phyloP scores from a whole-genome alignment of 805 yeast species.

The Scheffersomyces lignosus region DNA sequence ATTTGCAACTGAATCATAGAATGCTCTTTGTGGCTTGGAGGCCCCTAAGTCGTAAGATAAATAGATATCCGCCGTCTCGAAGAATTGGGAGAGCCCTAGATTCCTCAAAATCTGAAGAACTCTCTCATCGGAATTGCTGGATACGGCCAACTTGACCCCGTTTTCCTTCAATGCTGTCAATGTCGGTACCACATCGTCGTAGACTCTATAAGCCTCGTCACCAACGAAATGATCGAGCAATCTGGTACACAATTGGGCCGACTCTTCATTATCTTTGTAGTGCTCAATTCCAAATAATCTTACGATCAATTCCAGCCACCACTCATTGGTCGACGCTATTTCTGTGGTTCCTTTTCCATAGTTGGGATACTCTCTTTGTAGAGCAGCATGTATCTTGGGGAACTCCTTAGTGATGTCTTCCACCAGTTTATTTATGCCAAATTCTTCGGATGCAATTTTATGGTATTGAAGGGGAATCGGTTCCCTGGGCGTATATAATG shows the following conservation, averaged over 20 bases:
- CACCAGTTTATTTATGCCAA: slow-evolving; percentile 38
- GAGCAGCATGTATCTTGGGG: slow-evolving; percentile 31
- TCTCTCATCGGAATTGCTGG: slow-evolving; percentile 65
- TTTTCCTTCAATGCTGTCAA: slow-evolving; percentile 30
- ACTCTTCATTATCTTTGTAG: slow-evolving; percentile 13
- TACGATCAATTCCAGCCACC: slow-evolving; percentile 61
- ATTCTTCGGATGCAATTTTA: slow-evolving; percentile 40
- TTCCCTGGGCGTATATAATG: slow-evolving; percentile 56
- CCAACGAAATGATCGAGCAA: slow-evolving; percentile 51
- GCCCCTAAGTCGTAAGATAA: slow-evolving; percentile 58
- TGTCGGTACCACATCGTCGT: slow-evolving; percentile 53
- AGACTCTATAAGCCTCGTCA: slow-evolving; percentile 51
- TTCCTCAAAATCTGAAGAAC: slow-evolving; percentile 46
- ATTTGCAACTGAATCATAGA: slow-evolving; percentile 41
- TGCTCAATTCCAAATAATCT: slow-evolving; percentile 40
- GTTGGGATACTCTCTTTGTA: slow-evolving; percentile 51
- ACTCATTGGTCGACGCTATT: slow-evolving; percentile 31
- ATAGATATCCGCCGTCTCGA: slow-evolving; percentile 40
- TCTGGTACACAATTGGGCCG: slow-evolving; percentile 42
- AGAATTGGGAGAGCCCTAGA: slow-evolving; percentile 44
- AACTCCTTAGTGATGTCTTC: slow-evolving; percentile 25
- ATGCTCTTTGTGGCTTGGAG: slow-evolving; percentile 50
- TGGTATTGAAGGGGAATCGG: slow-evolving; percentile 58
- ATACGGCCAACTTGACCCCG: slow-evolving; percentile 41
- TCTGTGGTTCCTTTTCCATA: slow-evolving; percentile 50